Evolutionary conservation across 1,284 basidiomycete species (phyloP), one percentile per base, ranked within the genome.

Genomic region (Laetiporus sulphureus): DNA sequence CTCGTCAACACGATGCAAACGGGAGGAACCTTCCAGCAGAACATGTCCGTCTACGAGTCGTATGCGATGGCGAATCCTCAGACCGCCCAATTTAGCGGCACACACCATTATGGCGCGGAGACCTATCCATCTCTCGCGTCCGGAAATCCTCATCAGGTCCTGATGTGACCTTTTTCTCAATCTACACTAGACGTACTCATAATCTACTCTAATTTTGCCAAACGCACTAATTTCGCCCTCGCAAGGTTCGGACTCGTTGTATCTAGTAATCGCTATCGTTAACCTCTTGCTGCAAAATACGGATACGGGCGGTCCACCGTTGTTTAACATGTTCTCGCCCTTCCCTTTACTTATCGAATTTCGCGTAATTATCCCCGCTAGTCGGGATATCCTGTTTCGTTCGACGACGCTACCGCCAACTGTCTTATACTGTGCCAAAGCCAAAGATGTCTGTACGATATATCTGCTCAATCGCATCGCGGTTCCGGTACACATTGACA

Each of bases 351-450:
- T 20, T 15, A 20, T 25, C 34, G 27, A 30, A 35, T 25, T 42
- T 38, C 19, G 27, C 38, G 16, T 48, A 46, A 49, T 48, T 50
- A 50, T 47, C 32, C 40, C 46, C 49, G 52, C 52, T 42, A 48
- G 51, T 39, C 52, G 52, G 47, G 42, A 24, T 38, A 42, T 23
- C 21, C 25, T 32, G n/a, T n/a, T n/a, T n/a, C n/a, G n/a, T n/a
- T n/a, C n/a, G n/a, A n/a, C n/a, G n/a, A n/a, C n/a, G n/a, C n/a
- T n/a, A n/a, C n/a, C n/a, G n/a, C n/a, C n/a, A n/a, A n/a, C n/a
- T n/a, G n/a, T n/a, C n/a, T n/a, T n/a, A n/a, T n/a, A n/a, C n/a
- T n/a, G n/a, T n/a, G n/a, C n/a, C n/a, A n/a, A n/a, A n/a, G n/a
- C n/a, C n/a, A n/a, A n/a, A n/a, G n/a, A n/a, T n/a, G n/a, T n/a